A percentile compares a stretch with the other conserved stretches of the same genome.
These are phyloP conservation scores for Thielaviopsis ethacetica DNA, from an alignment of 2,329 filamentous ascomycete genomes.

Conservation along the genomic window DNA sequence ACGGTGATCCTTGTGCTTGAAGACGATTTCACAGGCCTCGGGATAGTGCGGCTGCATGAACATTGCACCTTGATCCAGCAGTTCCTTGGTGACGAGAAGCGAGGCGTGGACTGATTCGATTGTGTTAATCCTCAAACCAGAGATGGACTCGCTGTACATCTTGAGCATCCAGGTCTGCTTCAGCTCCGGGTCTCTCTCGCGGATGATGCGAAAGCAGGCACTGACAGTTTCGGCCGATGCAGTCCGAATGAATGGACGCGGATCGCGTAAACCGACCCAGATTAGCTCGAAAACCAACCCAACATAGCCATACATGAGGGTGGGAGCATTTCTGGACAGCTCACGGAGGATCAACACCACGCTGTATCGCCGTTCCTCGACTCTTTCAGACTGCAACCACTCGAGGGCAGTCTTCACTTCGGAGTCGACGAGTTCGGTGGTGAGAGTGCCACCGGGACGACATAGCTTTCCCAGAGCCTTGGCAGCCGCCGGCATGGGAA, in stretches of 20 bases:
- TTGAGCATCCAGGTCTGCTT: constrained; percentile 78
- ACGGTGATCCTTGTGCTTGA: constrained; percentile 82
- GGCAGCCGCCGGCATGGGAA: constrained; percentile 79
- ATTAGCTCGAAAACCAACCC: constrained; percentile 91
- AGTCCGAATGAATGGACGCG: constrained; percentile 77
- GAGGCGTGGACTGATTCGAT: constrained; percentile 90
- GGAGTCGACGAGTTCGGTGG: constrained; percentile 88
- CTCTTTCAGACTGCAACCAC: constrained; percentile 87
- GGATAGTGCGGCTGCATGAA: constrained; percentile 95
- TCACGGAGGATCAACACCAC: constrained; percentile 84
- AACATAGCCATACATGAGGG: constrained; percentile 88
- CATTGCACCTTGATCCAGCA: constrained; percentile 91
- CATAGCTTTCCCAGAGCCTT: constrained; percentile 80
- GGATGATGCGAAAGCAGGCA: constrained; percentile 89
- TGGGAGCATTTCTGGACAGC: constrained; percentile 81
- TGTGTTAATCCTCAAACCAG: constrained; percentile 63
- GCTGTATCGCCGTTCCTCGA: constrained; percentile 85
- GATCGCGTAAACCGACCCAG: constrained; percentile 84
- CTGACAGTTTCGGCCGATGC: constrained; percentile 87
- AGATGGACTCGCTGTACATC: constrained; percentile 73
- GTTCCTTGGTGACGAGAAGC: constrained; percentile 76
- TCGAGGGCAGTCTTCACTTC: constrained; percentile 94
- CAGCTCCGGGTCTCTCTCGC: constrained; percentile 77
- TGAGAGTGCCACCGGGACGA: constrained; percentile 79
- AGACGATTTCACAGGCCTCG: constrained; percentile 82